These are phyloP conservation scores for Plenodomus lindquistii DNA, from an alignment of 2,329 filamentous ascomycete species.

Conservation along the genomic window DNA sequence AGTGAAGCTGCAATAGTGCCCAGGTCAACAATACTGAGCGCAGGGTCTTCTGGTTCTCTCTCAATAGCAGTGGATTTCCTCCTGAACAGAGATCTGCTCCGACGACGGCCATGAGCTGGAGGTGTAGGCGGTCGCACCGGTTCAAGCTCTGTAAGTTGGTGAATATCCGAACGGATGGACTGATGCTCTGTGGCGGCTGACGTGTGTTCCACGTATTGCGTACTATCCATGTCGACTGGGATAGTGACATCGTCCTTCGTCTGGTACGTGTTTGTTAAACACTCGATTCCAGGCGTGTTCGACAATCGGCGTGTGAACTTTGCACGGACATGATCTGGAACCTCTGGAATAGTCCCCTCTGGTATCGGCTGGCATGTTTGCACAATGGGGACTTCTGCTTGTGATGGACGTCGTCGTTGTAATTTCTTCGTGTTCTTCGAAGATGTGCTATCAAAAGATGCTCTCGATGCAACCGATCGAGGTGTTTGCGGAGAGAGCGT, in stretches of 20 bases:
- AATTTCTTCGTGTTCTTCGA: constrained; percentile 28
- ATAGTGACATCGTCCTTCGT: constrained; percentile 30
- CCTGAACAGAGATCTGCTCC: constrained; percentile 38
- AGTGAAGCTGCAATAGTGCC: constrained; percentile 48
- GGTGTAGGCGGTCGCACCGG: constrained; percentile 26
- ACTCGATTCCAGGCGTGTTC: constrained; percentile 40
- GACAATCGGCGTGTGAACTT: constrained; percentile 44
- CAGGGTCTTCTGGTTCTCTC: constrained; percentile 15
- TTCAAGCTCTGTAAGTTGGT: constrained; percentile 20
- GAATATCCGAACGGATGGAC: constrained; percentile 9
- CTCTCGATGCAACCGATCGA: constrained; percentile 23
- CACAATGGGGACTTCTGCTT: constrained; percentile 32
- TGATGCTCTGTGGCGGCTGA: not conserved
- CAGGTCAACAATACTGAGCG: constrained; percentile 43
- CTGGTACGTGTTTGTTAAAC: constrained; percentile 41
- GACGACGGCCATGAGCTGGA: constrained; percentile 25
- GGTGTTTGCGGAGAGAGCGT: constrained; percentile 23
- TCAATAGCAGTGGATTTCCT: constrained; percentile 27
- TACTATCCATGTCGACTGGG: too few species aligned
- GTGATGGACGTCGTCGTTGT: constrained; percentile 37
- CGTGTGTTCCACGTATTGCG: too few species aligned
- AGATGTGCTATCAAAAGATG: constrained; percentile 23
- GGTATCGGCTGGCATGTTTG: constrained; percentile 36
- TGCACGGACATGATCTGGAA: constrained; percentile 39
- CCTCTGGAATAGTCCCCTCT: constrained; percentile 36